Evolutionary conservation across 148 eudicot genomes (phyloP).

Genomic region (Cornus suecica): DNA sequence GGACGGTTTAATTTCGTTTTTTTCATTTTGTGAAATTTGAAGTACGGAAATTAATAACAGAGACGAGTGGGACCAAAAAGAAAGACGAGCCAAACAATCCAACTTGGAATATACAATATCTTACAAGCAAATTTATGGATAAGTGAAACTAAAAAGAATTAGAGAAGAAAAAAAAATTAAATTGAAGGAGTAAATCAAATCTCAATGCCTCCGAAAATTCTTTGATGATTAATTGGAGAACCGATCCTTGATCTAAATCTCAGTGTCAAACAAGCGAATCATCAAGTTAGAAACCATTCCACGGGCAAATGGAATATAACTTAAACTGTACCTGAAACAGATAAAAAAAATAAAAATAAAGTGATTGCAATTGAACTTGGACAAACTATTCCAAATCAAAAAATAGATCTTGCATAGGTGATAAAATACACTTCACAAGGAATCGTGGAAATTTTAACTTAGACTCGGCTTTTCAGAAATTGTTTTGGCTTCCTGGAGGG

Average conservation of each 20-base stretch:
- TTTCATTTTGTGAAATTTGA: no score
- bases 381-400: not conserved
- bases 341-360: no score
- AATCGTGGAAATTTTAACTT: not conserved
- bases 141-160: not conserved
- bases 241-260: conserved; percentile 32
- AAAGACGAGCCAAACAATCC: not conserved
- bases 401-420: not conserved
- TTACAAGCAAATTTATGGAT: not conserved
- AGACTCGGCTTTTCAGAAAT: no score
- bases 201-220: not conserved
- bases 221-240: no score
- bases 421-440: not conserved
- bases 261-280: conserved; percentile 80
- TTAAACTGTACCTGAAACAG: conserved; percentile 81
- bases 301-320: conserved; percentile 89
- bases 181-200: conserved; percentile 9
- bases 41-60: no score
- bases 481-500: no score
- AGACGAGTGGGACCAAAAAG: no score
- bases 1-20: no score
- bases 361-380: not conserved
- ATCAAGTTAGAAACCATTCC: conserved; percentile 61
- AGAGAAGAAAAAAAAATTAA: not conserved
- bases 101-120: not conserved